Evolutionary conservation across 2,329 filamentous ascomycete genomes (phyloP), one percentile per base, ranked within the genome.

Genomic region (Paecilomyces sp.): DNA sequence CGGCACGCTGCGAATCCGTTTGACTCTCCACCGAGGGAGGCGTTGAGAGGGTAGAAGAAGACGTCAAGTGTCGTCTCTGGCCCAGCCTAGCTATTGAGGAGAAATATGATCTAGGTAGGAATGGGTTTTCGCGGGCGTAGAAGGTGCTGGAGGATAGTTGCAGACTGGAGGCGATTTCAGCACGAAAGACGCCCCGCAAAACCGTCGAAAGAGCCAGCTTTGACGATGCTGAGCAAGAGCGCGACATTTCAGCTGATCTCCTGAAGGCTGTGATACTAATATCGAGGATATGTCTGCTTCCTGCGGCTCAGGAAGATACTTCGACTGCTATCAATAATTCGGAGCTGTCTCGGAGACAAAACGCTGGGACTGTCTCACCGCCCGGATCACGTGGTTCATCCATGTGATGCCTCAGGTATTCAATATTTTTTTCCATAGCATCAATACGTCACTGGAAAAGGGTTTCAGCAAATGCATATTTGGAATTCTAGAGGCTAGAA

Each of bases 181-280:
- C 62, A 47, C 62, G 65, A 33, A 68, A 68, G 12, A 70, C 56
- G 55, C 62, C 65, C 56, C 63, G 66, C 13, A 73, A 58, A 9
- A 69, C 50, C 3, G 58, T 63, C 11, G 72, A 63, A 12, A 73
- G 59, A 30, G 66, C 63, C 58, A 72, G 54, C 12, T 57, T 69
- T 1, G 68, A 63, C n/a, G 70, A 68, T 3, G 65, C 62, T 54
- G 63, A 36, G 54, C 67, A 72, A 55, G 63, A 60, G 9, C 55
- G 57, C 15, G 61, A 60, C 68, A 72, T 72, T 12, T 11, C 53
- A 25, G 18, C 13, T 24, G 2, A n/a, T 56, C 8, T 25, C 55
- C 22, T 25, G 24, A n/a, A 34, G 58, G 36, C 3, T 8, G 24
- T 13, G 36, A 41, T 34, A 9, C 13, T 36, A n/a, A 5, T 34